Percentiles rank a stretch among this genome's conserved stretches.
phyloP scores from a whole-genome alignment of 2,329 filamentous ascomycete species.

The Ophiostoma sp. region DNA sequence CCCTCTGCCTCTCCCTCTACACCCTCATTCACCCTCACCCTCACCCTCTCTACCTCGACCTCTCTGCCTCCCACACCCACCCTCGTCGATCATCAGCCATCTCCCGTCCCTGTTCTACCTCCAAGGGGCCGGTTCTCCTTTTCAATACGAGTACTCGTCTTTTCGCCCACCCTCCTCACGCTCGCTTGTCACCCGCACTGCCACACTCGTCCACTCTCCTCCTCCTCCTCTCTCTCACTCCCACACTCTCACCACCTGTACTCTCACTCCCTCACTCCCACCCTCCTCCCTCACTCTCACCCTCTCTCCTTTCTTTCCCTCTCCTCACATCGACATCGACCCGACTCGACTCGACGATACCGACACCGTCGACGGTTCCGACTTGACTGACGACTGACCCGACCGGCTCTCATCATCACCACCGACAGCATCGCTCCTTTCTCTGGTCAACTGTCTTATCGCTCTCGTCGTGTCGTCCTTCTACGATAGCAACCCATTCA shows the following conservation, averaged over 20 bases:
- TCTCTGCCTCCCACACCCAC: background rate
- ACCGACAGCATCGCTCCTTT: background rate
- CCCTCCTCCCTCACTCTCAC: background rate
- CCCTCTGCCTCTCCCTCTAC: background rate
- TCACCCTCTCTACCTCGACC: background rate
- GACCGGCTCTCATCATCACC: no score
- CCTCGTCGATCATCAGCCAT: slow-evolving; percentile 7
- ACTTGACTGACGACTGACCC: background rate
- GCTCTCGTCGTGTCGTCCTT: background rate
- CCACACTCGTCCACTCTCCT: background rate
- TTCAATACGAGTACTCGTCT: background rate
- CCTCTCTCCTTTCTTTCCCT: background rate
- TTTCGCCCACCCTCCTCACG: no score
- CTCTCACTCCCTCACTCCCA: background rate
- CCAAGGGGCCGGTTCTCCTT: background rate
- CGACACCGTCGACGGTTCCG: background rate
- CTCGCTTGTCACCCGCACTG: no score
- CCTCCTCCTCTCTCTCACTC: background rate
- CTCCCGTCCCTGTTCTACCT: slow-evolving; percentile 1
- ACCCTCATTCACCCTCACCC: background rate
- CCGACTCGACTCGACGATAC: slow-evolving; percentile 13
- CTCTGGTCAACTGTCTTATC: background rate
- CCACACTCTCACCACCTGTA: background rate
- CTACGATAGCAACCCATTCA: background rate
- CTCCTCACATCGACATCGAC: slow-evolving; percentile 9